Percentiles rank a stretch among this genome's conserved stretches.
Conservation (phyloP, 108 stramenopile species). For the Cyclotella choctawhatcheeana region DNA sequence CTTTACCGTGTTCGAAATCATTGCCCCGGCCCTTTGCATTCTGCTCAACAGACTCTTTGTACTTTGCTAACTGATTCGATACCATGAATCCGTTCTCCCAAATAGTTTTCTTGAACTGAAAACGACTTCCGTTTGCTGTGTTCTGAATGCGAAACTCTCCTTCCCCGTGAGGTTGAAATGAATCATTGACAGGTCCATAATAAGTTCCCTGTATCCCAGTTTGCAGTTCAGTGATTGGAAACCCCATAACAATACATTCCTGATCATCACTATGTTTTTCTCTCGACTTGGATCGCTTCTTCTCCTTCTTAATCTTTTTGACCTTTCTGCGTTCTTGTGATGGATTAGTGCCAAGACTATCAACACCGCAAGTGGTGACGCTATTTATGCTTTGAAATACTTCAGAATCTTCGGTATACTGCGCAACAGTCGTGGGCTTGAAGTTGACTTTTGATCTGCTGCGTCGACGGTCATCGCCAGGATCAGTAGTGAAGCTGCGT, state of each 20-base stretch:
- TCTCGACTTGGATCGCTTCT: not conserved
- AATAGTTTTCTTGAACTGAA: not conserved
- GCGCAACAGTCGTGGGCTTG: slow-evolving; percentile 3
- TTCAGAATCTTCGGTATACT: not conserved
- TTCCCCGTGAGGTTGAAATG: slow-evolving; percentile 11
- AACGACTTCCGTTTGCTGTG: not conserved
- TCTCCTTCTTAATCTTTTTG: slow-evolving; percentile 5
- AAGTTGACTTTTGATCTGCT: not conserved
- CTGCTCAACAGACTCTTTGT: slow-evolving; percentile 5
- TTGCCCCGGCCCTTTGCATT: not conserved
- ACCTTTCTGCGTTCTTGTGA: not conserved
- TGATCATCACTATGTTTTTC: not conserved
- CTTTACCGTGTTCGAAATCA: too few relatives aligned
- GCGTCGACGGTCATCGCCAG: not conserved
- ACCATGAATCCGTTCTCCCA: slow-evolving; percentile 13
- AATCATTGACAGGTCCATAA: slow-evolving; percentile 1
- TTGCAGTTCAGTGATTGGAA: not conserved
- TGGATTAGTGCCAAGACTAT: not conserved
- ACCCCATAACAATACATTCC: slow-evolving; percentile 1
- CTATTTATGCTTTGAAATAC: not conserved
- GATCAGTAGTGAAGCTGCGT: not conserved
- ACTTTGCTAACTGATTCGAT: not conserved
- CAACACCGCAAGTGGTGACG: not conserved
- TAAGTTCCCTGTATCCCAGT: slow-evolving; percentile 3
- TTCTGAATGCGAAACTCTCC: slow-evolving; percentile 5